Evolutionary conservation across 2,329 filamentous ascomycete species (phyloP).

Genomic region (Coleophoma crateriformis): DNA sequence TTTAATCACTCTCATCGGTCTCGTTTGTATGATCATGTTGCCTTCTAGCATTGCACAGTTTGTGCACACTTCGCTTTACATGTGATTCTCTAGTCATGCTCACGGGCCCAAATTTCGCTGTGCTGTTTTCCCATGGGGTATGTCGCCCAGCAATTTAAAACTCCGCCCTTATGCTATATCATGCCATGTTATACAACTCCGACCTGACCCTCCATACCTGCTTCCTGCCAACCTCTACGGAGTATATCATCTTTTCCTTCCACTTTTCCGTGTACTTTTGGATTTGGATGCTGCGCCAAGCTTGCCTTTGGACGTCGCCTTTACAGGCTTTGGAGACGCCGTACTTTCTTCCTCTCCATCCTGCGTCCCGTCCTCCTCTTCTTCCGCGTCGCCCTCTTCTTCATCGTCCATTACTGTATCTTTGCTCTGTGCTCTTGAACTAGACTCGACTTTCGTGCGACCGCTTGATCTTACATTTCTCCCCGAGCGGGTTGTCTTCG

Average conservation of each 20-base stretch:
- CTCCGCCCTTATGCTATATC: not conserved
- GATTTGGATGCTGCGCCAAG: conserved; percentile 11
- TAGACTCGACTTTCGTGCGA: conserved; percentile 32
- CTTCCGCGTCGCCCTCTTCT: conserved; percentile 27
- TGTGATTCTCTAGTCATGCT: not conserved
- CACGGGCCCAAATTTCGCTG: not conserved
- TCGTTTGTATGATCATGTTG: too few species aligned
- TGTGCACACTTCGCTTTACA: not conserved
- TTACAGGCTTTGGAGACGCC: conserved; percentile 19
- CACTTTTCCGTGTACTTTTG: conserved; percentile 20
- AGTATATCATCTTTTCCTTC: conserved; percentile 17
- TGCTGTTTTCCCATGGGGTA: too few species aligned
- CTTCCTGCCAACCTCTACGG: not conserved
- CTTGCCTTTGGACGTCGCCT: conserved; percentile 15
- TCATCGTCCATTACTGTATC: conserved; percentile 24
- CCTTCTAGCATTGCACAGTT: too few species aligned
- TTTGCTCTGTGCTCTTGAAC: conserved; percentile 26
- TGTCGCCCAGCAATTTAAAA: too few species aligned
- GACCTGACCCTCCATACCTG: not conserved
- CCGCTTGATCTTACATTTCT: conserved; percentile 34
- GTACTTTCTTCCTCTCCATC: conserved; percentile 18
- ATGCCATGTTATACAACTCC: not conserved
- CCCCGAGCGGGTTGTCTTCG: conserved; percentile 30
- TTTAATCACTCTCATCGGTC: too few species aligned
- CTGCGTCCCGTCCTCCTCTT: conserved; percentile 32